A percentile compares a stretch with the other conserved stretches of the same genome.
Conservation (phyloP, 2,329 filamentous ascomycete species). For the Tolypocladium sp. region DNA sequence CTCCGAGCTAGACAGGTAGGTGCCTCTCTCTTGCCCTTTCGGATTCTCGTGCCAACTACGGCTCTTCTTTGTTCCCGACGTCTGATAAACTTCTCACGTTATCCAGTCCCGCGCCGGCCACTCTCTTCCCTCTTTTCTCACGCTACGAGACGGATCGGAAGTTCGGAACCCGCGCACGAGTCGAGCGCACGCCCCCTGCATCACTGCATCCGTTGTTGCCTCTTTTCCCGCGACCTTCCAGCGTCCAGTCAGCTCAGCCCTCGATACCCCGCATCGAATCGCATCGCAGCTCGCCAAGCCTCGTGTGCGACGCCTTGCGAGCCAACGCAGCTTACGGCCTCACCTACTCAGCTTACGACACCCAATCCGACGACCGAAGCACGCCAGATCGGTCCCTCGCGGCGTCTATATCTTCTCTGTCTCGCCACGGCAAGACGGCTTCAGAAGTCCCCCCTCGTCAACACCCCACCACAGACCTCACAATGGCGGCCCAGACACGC, state of each 20-base stretch:
- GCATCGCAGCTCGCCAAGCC: background rate
- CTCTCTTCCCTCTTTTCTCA: background rate
- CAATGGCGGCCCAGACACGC: conserved; percentile 43
- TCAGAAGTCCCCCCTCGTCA: background rate
- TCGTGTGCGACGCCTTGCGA: background rate
- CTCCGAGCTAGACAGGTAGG: background rate
- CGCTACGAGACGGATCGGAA: background rate
- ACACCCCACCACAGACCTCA: conserved; percentile 3
- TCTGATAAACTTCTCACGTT: no score
- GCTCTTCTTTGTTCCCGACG: background rate
- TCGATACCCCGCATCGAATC: conserved; percentile 1
- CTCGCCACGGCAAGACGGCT: background rate
- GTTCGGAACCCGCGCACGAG: background rate
- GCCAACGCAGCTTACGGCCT: background rate
- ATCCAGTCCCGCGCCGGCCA: background rate
- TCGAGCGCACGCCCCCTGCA: background rate
- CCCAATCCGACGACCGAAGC: background rate
- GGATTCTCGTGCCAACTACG: background rate
- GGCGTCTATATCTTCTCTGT: background rate
- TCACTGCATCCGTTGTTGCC: background rate
- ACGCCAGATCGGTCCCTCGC: background rate
- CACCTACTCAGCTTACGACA: background rate
- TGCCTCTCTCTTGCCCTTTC: background rate
- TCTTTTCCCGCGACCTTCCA: background rate
- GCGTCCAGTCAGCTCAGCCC: background rate